Conservation (phyloP, 2,329 filamentous ascomycete genomes). For the Aureobasidium sp. region DNA sequence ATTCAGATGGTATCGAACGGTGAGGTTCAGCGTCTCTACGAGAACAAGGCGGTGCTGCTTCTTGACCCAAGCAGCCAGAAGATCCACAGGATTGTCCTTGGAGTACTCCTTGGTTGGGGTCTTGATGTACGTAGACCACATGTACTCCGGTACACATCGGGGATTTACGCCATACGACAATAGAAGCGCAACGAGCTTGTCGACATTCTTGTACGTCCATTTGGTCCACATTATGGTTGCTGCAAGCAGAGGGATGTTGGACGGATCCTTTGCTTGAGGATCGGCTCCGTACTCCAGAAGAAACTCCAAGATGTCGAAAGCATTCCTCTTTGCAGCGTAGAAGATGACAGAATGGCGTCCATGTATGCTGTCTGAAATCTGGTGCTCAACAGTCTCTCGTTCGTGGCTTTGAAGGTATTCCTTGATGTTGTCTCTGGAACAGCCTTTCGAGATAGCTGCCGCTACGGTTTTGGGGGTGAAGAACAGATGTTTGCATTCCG, state of each 20-base stretch:
- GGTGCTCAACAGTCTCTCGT: neutral
- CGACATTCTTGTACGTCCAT: neutral
- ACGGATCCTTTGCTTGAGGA: neutral
- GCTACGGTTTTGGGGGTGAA: neutral
- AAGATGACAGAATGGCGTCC: neutral
- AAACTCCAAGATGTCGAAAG: neutral
- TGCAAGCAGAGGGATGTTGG: neutral
- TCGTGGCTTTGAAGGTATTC: neutral
- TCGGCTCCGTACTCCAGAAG: neutral
- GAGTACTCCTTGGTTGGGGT: neutral
- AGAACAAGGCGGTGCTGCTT: neutral
- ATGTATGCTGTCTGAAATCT: neutral
- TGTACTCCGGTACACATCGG: neutral
- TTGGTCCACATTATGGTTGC: neutral
- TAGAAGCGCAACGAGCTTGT: neutral
- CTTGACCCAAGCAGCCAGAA: neutral
- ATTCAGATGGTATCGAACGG: neutral
- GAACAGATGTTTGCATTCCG: neutral
- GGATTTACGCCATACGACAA: neutral
- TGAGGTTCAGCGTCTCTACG: neutral
- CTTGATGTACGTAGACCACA: neutral
- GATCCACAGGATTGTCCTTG: neutral
- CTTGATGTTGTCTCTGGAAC: neutral
- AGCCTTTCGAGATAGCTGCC: neutral
- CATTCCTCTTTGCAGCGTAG: neutral